Evolutionary conservation across 495 filamentous ascomycete species (phyloP).

Genomic region (Penicillium tannophilum): DNA sequence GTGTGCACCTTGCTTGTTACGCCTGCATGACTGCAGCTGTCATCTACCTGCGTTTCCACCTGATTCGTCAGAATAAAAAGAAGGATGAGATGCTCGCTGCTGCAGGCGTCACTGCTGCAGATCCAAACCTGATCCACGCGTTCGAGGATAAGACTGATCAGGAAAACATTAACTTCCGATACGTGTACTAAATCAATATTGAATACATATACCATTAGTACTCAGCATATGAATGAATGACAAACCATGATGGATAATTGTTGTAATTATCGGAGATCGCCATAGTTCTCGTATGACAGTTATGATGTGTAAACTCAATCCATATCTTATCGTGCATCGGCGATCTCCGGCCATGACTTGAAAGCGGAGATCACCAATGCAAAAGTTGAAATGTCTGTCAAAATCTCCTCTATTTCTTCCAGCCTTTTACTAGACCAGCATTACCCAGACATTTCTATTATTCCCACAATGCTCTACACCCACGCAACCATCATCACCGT

Average conservation of each 20-base stretch:
- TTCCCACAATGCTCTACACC: constrained; percentile 34
- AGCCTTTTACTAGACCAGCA: not conserved
- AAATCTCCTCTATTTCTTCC: not conserved
- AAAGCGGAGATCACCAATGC: not conserved
- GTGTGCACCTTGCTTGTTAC: constrained; percentile 46
- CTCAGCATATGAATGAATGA: no score
- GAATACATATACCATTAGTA: not conserved
- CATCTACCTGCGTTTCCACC: constrained; percentile 40
- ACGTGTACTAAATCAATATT: constrained; percentile 41
- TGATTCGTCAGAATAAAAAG: constrained; percentile 39
- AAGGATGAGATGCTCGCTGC: constrained; percentile 40
- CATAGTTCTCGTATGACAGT: not conserved
- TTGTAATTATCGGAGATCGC: not conserved
- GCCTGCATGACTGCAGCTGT: constrained; percentile 38
- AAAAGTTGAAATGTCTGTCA: not conserved
- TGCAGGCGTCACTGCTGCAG: constrained; percentile 28
- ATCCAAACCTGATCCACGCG: constrained; percentile 37
- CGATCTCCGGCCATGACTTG: constrained; percentile 2
- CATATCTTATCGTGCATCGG: constrained; percentile 5
- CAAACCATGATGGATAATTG: no score
- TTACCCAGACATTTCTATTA: not conserved
- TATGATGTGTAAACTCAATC: not conserved
- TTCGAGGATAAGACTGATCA: constrained; percentile 54
- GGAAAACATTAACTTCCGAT: constrained; percentile 50
- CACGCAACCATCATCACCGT: constrained; percentile 52